These are phyloP conservation scores for Colletotrichum lupini DNA, from an alignment of 2,329 filamentous ascomycete genomes.

Conservation along the genomic window DNA sequence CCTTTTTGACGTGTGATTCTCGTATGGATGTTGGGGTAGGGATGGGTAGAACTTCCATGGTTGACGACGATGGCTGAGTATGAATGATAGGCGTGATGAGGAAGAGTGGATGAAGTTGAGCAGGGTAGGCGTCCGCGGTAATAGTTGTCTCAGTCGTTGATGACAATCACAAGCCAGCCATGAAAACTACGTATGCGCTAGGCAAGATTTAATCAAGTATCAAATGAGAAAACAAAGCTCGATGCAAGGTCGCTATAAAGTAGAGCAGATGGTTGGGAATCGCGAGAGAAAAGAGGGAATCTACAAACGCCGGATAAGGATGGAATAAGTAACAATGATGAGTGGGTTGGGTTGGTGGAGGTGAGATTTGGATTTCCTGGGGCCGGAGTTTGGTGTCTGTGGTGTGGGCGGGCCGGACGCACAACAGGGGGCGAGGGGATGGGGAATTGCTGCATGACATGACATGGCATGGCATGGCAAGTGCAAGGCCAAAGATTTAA, in stretches of 20 bases:
- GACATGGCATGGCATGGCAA: slow-evolving; percentile 6
- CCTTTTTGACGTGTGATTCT: slow-evolving; percentile 25
- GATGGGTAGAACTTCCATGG: slow-evolving; percentile 14
- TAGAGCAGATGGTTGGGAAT: background rate
- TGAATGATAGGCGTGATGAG: background rate
- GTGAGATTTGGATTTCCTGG: slow-evolving; percentile 29
- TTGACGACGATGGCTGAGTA: background rate
- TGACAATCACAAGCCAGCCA: slow-evolving; percentile 1
- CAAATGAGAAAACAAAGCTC: background rate
- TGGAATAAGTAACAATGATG: slow-evolving; percentile 20
- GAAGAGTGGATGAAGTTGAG: background rate
- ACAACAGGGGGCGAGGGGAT: slow-evolving; percentile 11
- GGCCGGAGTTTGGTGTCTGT: slow-evolving; percentile 23
- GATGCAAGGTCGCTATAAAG: background rate
- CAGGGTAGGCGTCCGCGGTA: background rate
- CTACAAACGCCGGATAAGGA: background rate
- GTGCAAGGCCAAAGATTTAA: background rate
- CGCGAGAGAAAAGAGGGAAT: background rate
- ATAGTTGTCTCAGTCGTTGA: background rate
- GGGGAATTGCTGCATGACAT: slow-evolving; percentile 12
- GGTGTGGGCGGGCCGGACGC: slow-evolving; percentile 30
- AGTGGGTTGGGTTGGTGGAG: slow-evolving; percentile 14
- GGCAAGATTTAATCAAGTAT: background rate
- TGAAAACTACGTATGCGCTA: background rate
- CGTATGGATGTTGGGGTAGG: background rate